phyloP scores from a whole-genome alignment of 208 protist species.

The Trypanosoma lewisi region DNA sequence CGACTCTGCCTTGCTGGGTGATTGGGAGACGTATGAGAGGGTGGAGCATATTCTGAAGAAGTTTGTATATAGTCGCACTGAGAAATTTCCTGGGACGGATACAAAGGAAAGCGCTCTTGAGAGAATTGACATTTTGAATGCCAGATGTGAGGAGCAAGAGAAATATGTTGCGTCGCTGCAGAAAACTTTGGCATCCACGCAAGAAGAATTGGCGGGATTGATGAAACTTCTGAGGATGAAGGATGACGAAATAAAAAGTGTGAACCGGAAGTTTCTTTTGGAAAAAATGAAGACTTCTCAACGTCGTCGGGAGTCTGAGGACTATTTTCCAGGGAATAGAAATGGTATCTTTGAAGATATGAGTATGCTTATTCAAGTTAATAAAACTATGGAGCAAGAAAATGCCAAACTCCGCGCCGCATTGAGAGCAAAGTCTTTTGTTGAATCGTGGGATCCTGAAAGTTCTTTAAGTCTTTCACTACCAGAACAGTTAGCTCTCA shows the following conservation, averaged over 20 bases:
- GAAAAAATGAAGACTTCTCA: slow-evolving; percentile 49
- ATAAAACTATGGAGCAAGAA: slow-evolving; percentile 70
- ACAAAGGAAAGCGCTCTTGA: slow-evolving; percentile 16
- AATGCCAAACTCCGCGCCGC: slow-evolving; percentile 41
- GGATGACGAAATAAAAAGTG: slow-evolving; percentile 42
- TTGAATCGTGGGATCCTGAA: background rate
- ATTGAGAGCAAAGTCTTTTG: slow-evolving; percentile 27
- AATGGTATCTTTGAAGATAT: slow-evolving; percentile 43
- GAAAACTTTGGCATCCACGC: slow-evolving; percentile 21
- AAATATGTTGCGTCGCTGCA: slow-evolving; percentile 34
- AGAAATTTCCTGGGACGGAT: background rate
- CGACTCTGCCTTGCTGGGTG: slow-evolving; percentile 29
- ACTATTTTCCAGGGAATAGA: slow-evolving; percentile 9
- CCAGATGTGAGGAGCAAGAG: slow-evolving; percentile 11
- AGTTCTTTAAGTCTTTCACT: too few species aligned
- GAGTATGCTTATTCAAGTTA: slow-evolving; percentile 61
- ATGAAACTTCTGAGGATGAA: slow-evolving; percentile 55
- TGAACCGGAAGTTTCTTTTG: slow-evolving; percentile 41
- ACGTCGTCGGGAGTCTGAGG: slow-evolving; percentile 41
- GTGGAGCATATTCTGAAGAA: slow-evolving; percentile 67
- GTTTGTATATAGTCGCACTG: slow-evolving; percentile 57
- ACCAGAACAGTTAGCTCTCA: too few species aligned
- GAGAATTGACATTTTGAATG: slow-evolving; percentile 19
- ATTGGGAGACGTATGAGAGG: slow-evolving; percentile 79
- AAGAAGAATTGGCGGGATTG: slow-evolving; percentile 54